Evolutionary conservation across 768 basidiomycete species (phyloP), one percentile per base, ranked within the genome.

Genomic region (Rhodotorula sphaerocarpa): DNA sequence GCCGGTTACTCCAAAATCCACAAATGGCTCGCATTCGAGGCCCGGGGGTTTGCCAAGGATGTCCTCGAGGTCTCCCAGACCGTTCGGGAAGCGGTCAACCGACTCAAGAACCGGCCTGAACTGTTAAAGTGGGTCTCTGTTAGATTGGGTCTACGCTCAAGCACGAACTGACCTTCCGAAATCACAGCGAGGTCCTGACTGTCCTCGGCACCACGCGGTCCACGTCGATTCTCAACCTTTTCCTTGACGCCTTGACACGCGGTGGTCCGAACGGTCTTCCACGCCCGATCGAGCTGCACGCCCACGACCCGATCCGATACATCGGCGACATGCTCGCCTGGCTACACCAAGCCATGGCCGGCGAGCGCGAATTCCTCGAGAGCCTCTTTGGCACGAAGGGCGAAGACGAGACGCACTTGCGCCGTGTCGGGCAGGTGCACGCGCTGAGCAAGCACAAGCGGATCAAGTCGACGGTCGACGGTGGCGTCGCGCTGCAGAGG

Each of bases 261-360:
- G 91, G 92, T 10, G 3, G 87, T 84, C 2, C 86, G 84, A 44
- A 89, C 87, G 45, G 69, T 1, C 55, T 65, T 11, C 89, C 92
- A 16, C 82, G 92, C 9, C 90, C 93, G 1, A 97, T 99, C 65
- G 95, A 97, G 74, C 79, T 99, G 5, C 95, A 99, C 72, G 95
- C 95, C 0, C 95, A 99, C 70, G 95, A 99, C 74, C 93, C 95
- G 0, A 81, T 90, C 68, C 84, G 93, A 36, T 99, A 99, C 73
- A 84, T 93, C 20, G 95, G 95, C 20, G 93, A 97, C 75, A 97
- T 97, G 88, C 83, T 97, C 12, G 93, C 92, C 0, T 96, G 93
- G 93, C 85, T 96, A 1, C 93, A 99, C 75, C 93, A 97, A 66
- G 82, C 86, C 0, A 90, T 95, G 63, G 95, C 95, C 1, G 87